A percentile compares a stretch with the other conserved stretches of the same genome.
These are phyloP conservation scores for Yamadazyma membranifaciens DNA, from an alignment of 1,139 yeast genomes.

Conservation along the genomic window DNA sequence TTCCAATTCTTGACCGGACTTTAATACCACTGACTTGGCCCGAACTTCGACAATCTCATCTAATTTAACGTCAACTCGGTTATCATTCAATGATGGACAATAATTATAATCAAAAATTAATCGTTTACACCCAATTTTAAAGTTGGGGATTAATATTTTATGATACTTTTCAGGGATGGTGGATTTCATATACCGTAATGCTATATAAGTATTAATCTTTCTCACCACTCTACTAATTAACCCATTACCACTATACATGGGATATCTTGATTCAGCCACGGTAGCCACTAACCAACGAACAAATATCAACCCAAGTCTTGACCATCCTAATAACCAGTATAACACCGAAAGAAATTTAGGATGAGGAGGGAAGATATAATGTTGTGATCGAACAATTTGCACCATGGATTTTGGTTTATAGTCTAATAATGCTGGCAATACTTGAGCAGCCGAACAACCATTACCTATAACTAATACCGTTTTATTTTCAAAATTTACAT, in stretches of 20 bases:
- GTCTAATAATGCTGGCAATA: slow-evolving; percentile 34
- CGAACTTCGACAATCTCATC: slow-evolving; percentile 26
- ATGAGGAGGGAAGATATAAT: slow-evolving; percentile 41
- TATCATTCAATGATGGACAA: slow-evolving; percentile 33
- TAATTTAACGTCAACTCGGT: slow-evolving; percentile 27
- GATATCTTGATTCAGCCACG: slow-evolving; percentile 35
- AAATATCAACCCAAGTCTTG: slow-evolving; percentile 26
- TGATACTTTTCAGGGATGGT: slow-evolving; percentile 36
- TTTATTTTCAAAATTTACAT: slow-evolving; percentile 33
- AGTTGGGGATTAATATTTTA: slow-evolving; percentile 34
- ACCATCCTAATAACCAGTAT: slow-evolving; percentile 26
- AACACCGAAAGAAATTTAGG: slow-evolving; percentile 21
- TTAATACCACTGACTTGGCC: slow-evolving; percentile 29
- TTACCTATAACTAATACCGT: slow-evolving; percentile 41
- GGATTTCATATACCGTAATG: slow-evolving; percentile 28
- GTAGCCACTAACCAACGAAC: slow-evolving; percentile 28
- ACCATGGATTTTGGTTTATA: slow-evolving; percentile 28
- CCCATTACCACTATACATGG: slow-evolving; percentile 35
- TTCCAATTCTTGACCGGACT: slow-evolving; percentile 26
- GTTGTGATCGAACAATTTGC: slow-evolving; percentile 38
- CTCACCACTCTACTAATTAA: slow-evolving; percentile 27
- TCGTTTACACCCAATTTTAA: slow-evolving; percentile 45
- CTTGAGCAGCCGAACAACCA: slow-evolving; percentile 47
- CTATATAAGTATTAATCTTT: slow-evolving; percentile 19
- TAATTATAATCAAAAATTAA: slow-evolving; percentile 39